Percentiles rank a stretch among this genome's conserved stretches.
phyloP scores from a whole-genome alignment of 345 rosid genomes.

The Noccaea bulbosa region DNA sequence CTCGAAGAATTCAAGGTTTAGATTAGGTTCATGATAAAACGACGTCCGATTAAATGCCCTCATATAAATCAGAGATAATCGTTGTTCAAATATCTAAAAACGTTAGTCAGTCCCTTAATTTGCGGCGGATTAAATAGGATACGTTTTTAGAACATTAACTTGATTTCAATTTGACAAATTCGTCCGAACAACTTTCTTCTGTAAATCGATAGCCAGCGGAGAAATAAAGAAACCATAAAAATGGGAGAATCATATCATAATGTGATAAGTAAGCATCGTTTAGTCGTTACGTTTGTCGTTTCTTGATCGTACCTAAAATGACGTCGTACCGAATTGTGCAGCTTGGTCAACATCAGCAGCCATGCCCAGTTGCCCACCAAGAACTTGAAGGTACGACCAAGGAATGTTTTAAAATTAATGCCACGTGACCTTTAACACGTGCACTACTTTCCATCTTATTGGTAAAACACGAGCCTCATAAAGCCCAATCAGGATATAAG shows the following conservation, averaged over 20 bases:
- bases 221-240: not conserved
- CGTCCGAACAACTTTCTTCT: not conserved
- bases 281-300: slow-evolving; percentile 34
- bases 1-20: slow-evolving; percentile 20
- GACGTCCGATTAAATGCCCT: slow-evolving; percentile 9
- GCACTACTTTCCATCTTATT: slow-evolving; percentile 1
- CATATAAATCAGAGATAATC: slow-evolving; percentile 2
- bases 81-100: not conserved
- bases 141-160: not conserved
- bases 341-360: slow-evolving; percentile 30
- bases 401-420: slow-evolving; percentile 4
- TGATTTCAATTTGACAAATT: slow-evolving; percentile 3
- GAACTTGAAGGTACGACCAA: slow-evolving; percentile 1
- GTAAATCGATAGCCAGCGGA: slow-evolving; percentile 25
- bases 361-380: slow-evolving; percentile 25
- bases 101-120: slow-evolving; percentile 27
- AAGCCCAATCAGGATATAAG: not conserved
- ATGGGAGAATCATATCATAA: not conserved
- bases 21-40: too few relatives aligned
- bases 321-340: slow-evolving; percentile 27
- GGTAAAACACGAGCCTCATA: not conserved
- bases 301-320: slow-evolving; percentile 23
- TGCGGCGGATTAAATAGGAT: slow-evolving; percentile 16
- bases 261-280: slow-evolving; percentile 2
- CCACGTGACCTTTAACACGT: slow-evolving; percentile 30